Percentiles rank a stretch among this genome's conserved stretches.
phyloP scores from a whole-genome alignment of 2,329 filamentous ascomycete genomes.

The Scedosporium aurantiacum region DNA sequence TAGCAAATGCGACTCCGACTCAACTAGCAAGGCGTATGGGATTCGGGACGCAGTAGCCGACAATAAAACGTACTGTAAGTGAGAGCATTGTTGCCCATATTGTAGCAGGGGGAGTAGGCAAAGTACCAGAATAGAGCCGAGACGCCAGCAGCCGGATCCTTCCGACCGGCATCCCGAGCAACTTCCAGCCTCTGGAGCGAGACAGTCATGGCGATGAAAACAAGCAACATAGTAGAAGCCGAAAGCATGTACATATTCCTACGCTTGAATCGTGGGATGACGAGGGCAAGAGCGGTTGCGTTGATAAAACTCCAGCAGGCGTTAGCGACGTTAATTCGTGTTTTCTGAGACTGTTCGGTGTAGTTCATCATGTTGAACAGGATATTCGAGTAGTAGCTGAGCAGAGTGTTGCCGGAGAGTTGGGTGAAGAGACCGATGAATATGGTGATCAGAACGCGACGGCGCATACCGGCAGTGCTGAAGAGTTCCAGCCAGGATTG shows the following conservation, averaged over 20 bases:
- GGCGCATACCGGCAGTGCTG: slow-evolving; percentile 36
- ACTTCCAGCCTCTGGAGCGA: slow-evolving; percentile 26
- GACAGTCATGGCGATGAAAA: slow-evolving; percentile 45
- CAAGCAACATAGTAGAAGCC: slow-evolving; percentile 34
- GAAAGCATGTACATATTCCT: slow-evolving; percentile 41
- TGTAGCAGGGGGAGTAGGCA: slow-evolving; percentile 47
- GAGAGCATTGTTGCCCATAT: slow-evolving; percentile 55
- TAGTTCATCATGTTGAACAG: slow-evolving; percentile 35
- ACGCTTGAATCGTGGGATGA: slow-evolving; percentile 34
- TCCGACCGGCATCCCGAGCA: slow-evolving; percentile 16
- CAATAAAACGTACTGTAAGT: slow-evolving; percentile 40
- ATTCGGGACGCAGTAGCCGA: too few relatives aligned
- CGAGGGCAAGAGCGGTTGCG: slow-evolving; percentile 27
- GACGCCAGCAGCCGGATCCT: slow-evolving; percentile 21
- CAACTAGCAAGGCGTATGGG: too few relatives aligned
- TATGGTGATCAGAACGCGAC: slow-evolving; percentile 35
- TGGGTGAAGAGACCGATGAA: slow-evolving; percentile 44
- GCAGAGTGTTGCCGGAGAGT: slow-evolving; percentile 39
- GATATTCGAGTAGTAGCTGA: slow-evolving; percentile 36
- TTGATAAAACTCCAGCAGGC: slow-evolving; percentile 34
- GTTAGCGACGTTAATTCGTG: slow-evolving; percentile 33
- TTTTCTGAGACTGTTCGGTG: slow-evolving; percentile 28
- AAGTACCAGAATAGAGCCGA: slow-evolving; percentile 48
- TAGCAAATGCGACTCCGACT: too few relatives aligned
- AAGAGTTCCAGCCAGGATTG: slow-evolving; percentile 43